Evolutionary conservation across 768 basidiomycete species (phyloP), one percentile per base, ranked within the genome.

Genomic region (Inosperma sp.): DNA sequence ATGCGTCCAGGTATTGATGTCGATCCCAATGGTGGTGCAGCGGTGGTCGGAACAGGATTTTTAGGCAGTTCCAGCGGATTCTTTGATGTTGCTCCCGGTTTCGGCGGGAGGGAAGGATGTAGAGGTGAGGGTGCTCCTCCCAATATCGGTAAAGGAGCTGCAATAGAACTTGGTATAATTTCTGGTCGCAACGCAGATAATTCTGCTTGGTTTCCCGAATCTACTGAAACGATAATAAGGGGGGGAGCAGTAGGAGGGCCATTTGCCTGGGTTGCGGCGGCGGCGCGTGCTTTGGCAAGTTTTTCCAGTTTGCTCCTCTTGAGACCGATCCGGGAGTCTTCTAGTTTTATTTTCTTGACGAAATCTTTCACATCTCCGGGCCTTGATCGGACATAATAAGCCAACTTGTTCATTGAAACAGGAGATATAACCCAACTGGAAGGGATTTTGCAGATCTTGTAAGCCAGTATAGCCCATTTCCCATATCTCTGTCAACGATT

Each of bases 401-500:
- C 46, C 39, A 22, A 50, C 19, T 33, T 33, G 39, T 35, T 7
- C 10, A 19, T 13, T 33, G 14, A 36, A 44, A 37, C 25, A 12
- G 35, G 37, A 35, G 22, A 37, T 58, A 43, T 39, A 57, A 56
- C 69, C 77, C 64, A 59, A 87, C 88, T 77, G 78, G 75, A 83
- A 84, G 9, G 81, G 81, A 51, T 72, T 77, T 61, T 85, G 73
- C 22, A 90, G 64, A 64, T 89, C 84, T 8, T 58, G 48, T 48
- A 87, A 60, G 42, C 80, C 79, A 54, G 80, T 71, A 60, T 84
- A 90, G 13, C 89, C 88, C 82, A 86, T 81, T 50, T 82, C 79
- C 89, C 89, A 93, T 23, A 89, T 85, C 54, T 89, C 86, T 2
- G 86, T 86, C 62, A 91, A 66, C 1, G 85, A 72, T 51, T 79